phyloP scores from a whole-genome alignment of 164 flowering plant species.

The Tetracentron sinense region DNA sequence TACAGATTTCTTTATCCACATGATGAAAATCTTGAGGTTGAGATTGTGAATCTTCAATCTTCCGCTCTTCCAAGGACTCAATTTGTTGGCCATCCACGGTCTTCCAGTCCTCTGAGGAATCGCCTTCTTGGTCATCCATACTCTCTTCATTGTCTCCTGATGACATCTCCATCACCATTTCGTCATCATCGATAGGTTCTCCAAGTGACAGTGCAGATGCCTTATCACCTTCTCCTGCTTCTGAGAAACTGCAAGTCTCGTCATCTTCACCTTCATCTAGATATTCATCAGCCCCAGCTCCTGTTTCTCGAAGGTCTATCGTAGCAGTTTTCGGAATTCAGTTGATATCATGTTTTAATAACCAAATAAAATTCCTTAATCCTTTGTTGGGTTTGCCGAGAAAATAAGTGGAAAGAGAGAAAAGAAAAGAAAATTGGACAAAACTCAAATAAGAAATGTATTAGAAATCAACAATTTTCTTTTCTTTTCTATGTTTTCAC shows the following conservation, averaged over 20 bases:
- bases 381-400: no score
- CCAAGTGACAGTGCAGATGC: slow-evolving; percentile 13
- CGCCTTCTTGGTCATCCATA: slow-evolving; percentile 21
- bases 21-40: slow-evolving; percentile 31
- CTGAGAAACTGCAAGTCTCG: slow-evolving; percentile 19
- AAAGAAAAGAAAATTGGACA: no score
- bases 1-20: no score
- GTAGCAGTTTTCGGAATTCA: slow-evolving; percentile 20
- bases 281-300: slow-evolving; percentile 22
- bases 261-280: slow-evolving; percentile 28
- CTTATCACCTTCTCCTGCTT: slow-evolving; percentile 19
- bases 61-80: slow-evolving; percentile 11
- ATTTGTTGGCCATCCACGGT: slow-evolving; percentile 16
- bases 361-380: neutral
- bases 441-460: no score
- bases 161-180: slow-evolving; percentile 12
- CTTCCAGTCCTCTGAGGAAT: slow-evolving; percentile 28
- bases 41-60: slow-evolving; percentile 19
- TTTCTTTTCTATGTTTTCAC: no score
- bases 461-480: no score
- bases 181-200: slow-evolving; percentile 24
- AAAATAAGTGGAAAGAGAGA: no score
- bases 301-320: slow-evolving; percentile 57
- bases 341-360: neutral
- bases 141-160: slow-evolving; percentile 20